Base-by-base conservation (phyloP, 208 protist genomes). In the Trypanosoma lewisi region DNA sequence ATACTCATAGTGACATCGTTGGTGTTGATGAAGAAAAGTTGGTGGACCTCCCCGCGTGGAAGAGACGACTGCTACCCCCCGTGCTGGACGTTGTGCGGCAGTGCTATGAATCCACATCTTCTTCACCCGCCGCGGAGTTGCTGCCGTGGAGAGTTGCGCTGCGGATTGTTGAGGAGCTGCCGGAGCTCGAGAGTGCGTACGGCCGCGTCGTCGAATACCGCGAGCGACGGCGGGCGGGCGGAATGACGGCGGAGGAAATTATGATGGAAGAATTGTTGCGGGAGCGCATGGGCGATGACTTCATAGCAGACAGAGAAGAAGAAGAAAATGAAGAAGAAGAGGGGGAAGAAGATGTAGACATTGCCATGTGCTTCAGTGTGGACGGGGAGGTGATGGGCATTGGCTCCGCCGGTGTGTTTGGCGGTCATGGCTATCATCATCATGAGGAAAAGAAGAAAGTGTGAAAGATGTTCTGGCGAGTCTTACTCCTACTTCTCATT, bases 301-400 rank as follows among this genome's bases (percentile, higher is more conserved):
- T 47, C 21, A 42, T 66, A 17, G 45, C 65, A 23, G 63, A 76
- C n/a, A 50, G 52, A 16, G 49, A 57, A 14, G 27, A 56, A 9
- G 37, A 70, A 25, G 33, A 47, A 19, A 61, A 60, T 33, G 45
- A 39, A 21, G 57, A 74, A 33, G 58, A 50, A 31, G 44, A 47
- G 37, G 62, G 65, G 21, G 73, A 71, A n/a, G 67, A 68, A 11
- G 75, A 63, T 1, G 63, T 82, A 7, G 88, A 94, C 47, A 70
- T 94, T 23, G 85, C 84, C 23, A 94, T 94, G 83, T 85, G 78
- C 58, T 94, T 94, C 62, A 78, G 71, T 33, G 19, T 63, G 0
- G n/a, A 67, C 9, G 88, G 88, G 5, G 75, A 84, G 14, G 80
- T 78, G 42, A 52, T 90, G 37, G 80, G 83, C 19, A 87, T 94